These are phyloP conservation scores for Aspergillus funiculosus DNA, from an alignment of 495 filamentous ascomycete genomes.

Conservation along the genomic window DNA sequence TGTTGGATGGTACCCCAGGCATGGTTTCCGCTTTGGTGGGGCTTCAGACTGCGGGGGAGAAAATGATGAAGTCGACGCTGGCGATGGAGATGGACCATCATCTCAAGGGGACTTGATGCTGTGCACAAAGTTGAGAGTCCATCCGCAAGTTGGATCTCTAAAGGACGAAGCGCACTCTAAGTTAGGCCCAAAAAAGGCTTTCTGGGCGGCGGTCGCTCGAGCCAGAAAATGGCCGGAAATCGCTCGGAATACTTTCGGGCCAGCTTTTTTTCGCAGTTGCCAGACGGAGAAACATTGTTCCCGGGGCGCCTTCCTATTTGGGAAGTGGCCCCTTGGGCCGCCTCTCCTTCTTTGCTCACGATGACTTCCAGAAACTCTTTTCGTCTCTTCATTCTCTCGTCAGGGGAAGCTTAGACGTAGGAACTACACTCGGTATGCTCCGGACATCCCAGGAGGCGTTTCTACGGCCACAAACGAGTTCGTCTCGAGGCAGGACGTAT, in stretches of 20 bases:
- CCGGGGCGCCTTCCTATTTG: neutral
- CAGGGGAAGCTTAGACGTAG: too few relatives aligned
- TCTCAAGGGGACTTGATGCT: neutral
- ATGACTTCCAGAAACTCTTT: too few relatives aligned
- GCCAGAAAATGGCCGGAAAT: neutral
- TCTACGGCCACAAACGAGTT: neutral
- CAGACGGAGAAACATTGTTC: neutral
- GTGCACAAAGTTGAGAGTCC: neutral
- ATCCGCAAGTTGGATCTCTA: neutral
- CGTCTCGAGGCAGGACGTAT: neutral
- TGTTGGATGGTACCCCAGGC: constrained; percentile 45
- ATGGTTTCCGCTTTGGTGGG: constrained; percentile 20
- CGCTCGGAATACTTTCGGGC: neutral
- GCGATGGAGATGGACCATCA: neutral
- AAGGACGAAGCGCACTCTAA: neutral
- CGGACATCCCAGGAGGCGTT: too few relatives aligned
- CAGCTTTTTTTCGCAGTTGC: neutral
- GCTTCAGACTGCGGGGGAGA: constrained; percentile 1
- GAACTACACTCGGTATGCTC: too few relatives aligned
- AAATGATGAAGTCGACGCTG: neutral
- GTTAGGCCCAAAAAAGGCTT: neutral
- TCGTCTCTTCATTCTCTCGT: too few relatives aligned
- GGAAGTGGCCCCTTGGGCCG: too few relatives aligned
- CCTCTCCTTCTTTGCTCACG: too few relatives aligned
- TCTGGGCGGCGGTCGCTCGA: neutral